Evolutionary conservation across 2,329 filamentous ascomycete species (phyloP).

Genomic region (Chrysosphaeria jannelii): DNA sequence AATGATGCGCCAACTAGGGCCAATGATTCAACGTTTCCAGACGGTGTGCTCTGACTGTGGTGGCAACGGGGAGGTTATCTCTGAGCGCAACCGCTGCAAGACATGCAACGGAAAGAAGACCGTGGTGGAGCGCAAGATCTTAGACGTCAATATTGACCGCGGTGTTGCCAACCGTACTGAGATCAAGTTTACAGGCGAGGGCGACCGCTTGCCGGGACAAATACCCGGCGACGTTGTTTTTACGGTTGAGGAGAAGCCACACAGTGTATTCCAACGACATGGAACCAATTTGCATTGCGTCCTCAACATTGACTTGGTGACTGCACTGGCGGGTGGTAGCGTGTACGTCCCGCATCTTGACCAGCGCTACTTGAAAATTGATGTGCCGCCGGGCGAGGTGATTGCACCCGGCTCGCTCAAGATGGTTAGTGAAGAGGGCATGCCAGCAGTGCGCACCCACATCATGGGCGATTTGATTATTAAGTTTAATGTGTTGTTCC

Average conservation of each 20-base stretch:
- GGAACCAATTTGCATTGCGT: constrained; percentile 91
- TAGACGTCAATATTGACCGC: constrained; percentile 90
- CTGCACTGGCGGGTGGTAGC: constrained; percentile 69
- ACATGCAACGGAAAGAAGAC: constrained; percentile 94
- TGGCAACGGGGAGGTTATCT: constrained; percentile 87
- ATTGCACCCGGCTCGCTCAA: constrained; percentile 77
- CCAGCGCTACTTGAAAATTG: constrained; percentile 82
- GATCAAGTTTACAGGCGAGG: constrained; percentile 89
- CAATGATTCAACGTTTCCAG: constrained; percentile 99
- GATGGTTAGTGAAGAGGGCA: constrained; percentile 84
- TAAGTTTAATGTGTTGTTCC: constrained; percentile 94
- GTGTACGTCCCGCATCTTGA: constrained; percentile 91
- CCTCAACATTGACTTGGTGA: constrained; percentile 83
- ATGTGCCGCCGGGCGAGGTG: constrained; percentile 79
- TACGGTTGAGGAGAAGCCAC: constrained; percentile 98
- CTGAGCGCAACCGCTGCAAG: constrained; percentile 95
- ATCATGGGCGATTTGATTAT: constrained; percentile 90
- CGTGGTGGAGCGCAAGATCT: constrained; percentile 82
- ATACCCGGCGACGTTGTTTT: constrained; percentile 91
- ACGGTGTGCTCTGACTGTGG: constrained; percentile 96
- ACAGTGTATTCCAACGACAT: constrained; percentile 77
- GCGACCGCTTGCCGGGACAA: constrained; percentile 80
- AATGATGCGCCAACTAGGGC: constrained; percentile 99
- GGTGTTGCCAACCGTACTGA: constrained; percentile 85
- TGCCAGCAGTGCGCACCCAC: constrained; percentile 89